Conservation (phyloP, 2,329 filamentous ascomycete genomes). For the Hypoxylon sp. region DNA sequence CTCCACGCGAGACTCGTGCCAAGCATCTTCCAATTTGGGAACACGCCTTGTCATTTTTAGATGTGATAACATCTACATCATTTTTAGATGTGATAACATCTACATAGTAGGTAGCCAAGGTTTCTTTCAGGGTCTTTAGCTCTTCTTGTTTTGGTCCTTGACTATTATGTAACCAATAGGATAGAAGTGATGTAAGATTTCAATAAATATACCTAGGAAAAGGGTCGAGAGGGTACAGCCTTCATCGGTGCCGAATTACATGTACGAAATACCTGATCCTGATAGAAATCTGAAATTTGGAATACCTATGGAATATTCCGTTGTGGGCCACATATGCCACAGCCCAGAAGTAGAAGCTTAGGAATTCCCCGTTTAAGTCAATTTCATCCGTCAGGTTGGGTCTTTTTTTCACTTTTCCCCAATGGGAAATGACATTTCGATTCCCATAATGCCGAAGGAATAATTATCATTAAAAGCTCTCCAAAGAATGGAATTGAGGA, state of each 20-base stretch:
- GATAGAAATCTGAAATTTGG: background rate
- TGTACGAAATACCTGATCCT: too few species aligned
- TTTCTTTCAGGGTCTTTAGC: background rate
- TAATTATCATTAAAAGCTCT: background rate
- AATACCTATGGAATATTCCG: background rate
- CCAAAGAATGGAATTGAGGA: slow-evolving; percentile 6
- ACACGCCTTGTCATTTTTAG: slow-evolving; percentile 18
- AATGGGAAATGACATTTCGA: slow-evolving; percentile 13
- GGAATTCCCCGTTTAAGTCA: background rate
- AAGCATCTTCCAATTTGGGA: slow-evolving; percentile 29
- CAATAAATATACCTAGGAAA: background rate
- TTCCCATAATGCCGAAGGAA: slow-evolving; percentile 4
- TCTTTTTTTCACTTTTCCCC: slow-evolving; percentile 11
- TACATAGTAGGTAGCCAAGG: slow-evolving; percentile 9
- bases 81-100: slow-evolving; percentile 16
- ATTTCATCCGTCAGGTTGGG: slow-evolving; percentile 5
- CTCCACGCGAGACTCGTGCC: slow-evolving; percentile 35
- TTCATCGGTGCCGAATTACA: background rate
- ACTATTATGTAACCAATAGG: too few species aligned
- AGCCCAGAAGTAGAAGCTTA: too few species aligned
- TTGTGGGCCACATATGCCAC: background rate
- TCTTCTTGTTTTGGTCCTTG: slow-evolving; percentile 6
- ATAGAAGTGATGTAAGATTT: slow-evolving; percentile 14
- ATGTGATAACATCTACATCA: slow-evolving; percentile 11
- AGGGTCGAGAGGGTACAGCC: slow-evolving; percentile 11